These are phyloP conservation scores for Phytophthora multivora DNA, from an alignment of 352 stramenopile genomes.

Conservation along the genomic window DNA sequence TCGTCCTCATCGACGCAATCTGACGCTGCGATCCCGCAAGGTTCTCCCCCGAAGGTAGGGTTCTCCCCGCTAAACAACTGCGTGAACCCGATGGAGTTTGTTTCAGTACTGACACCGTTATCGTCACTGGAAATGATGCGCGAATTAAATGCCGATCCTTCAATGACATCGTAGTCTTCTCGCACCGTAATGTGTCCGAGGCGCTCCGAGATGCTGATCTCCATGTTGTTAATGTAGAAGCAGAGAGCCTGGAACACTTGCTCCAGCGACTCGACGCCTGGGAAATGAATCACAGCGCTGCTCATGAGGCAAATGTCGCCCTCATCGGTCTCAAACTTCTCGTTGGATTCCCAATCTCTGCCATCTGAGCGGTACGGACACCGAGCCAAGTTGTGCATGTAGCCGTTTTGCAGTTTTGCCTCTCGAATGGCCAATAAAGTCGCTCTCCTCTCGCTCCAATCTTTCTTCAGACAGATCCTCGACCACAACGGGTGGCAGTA, in stretches of 20 bases:
- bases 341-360: constrained; percentile 21
- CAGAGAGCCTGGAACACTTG: constrained; percentile 41
- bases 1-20: constrained; percentile 42
- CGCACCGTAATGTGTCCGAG: constrained; percentile 22
- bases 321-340: constrained; percentile 29
- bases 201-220: constrained; percentile 48
- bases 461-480: constrained; percentile 28
- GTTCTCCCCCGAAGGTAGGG: constrained; percentile 12
- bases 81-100: constrained; percentile 30
- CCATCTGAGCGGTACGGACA: neutral
- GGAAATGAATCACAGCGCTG: constrained; percentile 34
- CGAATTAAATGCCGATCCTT: constrained; percentile 29
- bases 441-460: constrained; percentile 16
- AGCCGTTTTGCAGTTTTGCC: constrained; percentile 26
- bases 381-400: constrained; percentile 25
- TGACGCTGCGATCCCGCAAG: constrained; percentile 26
- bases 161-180: constrained; percentile 28
- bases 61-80: constrained; percentile 21
- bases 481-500: constrained; percentile 27
- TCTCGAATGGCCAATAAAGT: constrained; percentile 21
- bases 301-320: constrained; percentile 33
- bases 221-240: constrained; percentile 48
- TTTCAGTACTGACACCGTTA: constrained; percentile 26
- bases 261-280: constrained; percentile 32
- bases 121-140: constrained; percentile 30